These are phyloP conservation scores for Hypericum androsaemum DNA, from an alignment of 345 rosid species.

Conservation along the genomic window DNA sequence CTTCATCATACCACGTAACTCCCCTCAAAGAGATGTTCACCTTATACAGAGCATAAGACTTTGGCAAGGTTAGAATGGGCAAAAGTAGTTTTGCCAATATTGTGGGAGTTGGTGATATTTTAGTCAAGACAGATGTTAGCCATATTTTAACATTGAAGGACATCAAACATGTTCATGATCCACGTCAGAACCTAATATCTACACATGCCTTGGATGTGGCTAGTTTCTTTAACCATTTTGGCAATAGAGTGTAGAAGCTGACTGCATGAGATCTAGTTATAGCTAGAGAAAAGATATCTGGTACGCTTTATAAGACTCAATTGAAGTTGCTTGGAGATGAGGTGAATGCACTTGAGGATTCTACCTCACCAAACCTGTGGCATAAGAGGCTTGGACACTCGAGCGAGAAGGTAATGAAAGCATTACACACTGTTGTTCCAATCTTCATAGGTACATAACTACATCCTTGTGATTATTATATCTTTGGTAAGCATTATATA, in stretches of 20 bases:
- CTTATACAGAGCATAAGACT: neutral
- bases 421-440: constrained; percentile 6
- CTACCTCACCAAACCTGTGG: constrained; percentile 6
- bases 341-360: constrained; percentile 4
- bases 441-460: neutral
- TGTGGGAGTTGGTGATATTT: constrained; percentile 1
- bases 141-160: neutral
- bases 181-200: neutral
- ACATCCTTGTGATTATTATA: constrained; percentile 5
- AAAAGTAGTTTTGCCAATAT: neutral
- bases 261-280: too few species aligned
- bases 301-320: too few species aligned
- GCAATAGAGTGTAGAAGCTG: too few species aligned
- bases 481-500: constrained; percentile 10
- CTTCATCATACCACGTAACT: neutral
- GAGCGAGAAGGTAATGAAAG: constrained; percentile 1
- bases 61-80: too few species aligned
- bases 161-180: constrained; percentile 5
- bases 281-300: too few species aligned
- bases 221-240: neutral
- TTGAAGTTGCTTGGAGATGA: too few species aligned
- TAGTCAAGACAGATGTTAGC: too few species aligned
- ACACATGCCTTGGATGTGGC: neutral
- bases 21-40: neutral
- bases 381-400: neutral